phyloP scores from a whole-genome alignment of 495 filamentous ascomycete genomes.

The Penicillium angulare region DNA sequence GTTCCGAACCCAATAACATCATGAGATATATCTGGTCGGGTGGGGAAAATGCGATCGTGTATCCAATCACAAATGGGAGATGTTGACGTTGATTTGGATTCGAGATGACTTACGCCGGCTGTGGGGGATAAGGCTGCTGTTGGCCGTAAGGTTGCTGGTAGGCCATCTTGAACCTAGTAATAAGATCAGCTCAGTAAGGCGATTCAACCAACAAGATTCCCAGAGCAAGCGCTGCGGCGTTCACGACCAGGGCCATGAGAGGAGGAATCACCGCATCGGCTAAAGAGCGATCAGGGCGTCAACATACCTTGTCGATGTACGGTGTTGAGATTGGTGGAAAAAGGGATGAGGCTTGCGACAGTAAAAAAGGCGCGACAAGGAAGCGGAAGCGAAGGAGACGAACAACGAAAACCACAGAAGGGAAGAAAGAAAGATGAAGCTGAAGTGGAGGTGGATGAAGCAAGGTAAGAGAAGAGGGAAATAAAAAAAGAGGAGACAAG shows the following conservation, averaged over 20 bases:
- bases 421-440: conserved; percentile 1
- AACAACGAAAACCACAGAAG: background rate
- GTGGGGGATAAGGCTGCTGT: conserved; percentile 3
- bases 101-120: conserved; percentile 11
- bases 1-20: background rate
- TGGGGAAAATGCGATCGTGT: background rate
- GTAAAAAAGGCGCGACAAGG: background rate
- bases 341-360: background rate
- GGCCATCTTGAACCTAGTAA: too few relatives aligned
- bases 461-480: conserved; percentile 6
- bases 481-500: conserved; percentile 24
- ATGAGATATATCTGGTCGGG: background rate
- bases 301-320: background rate
- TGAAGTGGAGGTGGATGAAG: conserved; percentile 3
- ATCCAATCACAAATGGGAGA: background rate
- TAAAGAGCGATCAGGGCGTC: background rate
- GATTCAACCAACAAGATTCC: background rate
- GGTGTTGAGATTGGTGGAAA: background rate
- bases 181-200: background rate
- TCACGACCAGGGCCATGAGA: background rate
- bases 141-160: conserved; percentile 15
- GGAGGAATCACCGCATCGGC: background rate
- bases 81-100: too few relatives aligned
- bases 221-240: background rate
- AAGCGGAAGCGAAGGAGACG: too few relatives aligned